Conservation (phyloP, 768 basidiomycete species). For the Panaeolus papilionaceus region DNA sequence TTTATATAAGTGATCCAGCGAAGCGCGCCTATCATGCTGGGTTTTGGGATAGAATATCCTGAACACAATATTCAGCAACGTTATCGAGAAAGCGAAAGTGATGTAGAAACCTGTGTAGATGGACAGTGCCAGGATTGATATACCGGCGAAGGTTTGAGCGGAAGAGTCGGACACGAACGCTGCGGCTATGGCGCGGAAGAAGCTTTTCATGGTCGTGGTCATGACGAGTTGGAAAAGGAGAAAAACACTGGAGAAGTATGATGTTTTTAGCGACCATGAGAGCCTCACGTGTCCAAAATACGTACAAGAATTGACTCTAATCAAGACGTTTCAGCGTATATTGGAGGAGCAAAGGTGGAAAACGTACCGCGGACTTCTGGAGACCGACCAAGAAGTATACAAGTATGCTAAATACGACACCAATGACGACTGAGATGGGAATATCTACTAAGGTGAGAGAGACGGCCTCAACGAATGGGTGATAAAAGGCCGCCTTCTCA, state of each 20-base stretch:
- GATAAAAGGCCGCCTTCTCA: constrained; percentile 64
- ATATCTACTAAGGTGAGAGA: constrained; percentile 67
- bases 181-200: constrained; percentile 77
- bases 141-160: constrained; percentile 65
- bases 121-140: constrained; percentile 37
- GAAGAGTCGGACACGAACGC: constrained; percentile 63
- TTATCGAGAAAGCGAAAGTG: constrained; percentile 39
- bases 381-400: constrained; percentile 70
- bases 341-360: neutral
- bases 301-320: constrained; percentile 65
- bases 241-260: constrained; percentile 57
- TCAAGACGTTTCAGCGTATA: neutral
- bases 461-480: constrained; percentile 44
- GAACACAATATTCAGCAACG: constrained; percentile 53
- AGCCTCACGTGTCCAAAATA: constrained; percentile 36
- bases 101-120: constrained; percentile 36
- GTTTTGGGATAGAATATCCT: constrained; percentile 55
- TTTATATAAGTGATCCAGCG: constrained; percentile 72
- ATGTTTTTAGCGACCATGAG: constrained; percentile 24
- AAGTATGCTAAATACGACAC: constrained; percentile 50
- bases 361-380: constrained; percentile 48
- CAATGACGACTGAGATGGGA: constrained; percentile 59
- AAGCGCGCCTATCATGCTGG: constrained; percentile 71
- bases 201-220: constrained; percentile 72
- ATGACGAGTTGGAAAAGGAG: constrained; percentile 62